Conservation (phyloP, 1,284 basidiomycete genomes). For the Fomes fomentarius region DNA sequence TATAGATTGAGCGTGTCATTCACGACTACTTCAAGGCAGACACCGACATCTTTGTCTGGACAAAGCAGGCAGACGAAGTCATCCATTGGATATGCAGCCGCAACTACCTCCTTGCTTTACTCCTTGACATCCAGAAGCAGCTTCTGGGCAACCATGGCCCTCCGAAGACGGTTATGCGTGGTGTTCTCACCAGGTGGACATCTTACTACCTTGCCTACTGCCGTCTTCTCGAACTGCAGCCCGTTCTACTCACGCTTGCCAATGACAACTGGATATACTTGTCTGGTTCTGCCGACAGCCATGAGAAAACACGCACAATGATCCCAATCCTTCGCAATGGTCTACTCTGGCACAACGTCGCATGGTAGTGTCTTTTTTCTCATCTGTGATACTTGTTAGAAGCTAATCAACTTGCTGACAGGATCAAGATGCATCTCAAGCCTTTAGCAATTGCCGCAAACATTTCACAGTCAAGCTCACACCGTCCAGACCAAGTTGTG, state of each 20-base stretch:
- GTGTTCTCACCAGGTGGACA: conserved; percentile 22
- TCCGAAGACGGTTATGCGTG: conserved; percentile 8
- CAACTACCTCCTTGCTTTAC: not conserved
- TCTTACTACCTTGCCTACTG: conserved; percentile 12
- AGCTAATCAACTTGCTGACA: conserved; percentile 6
- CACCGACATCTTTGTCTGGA: conserved; percentile 14
- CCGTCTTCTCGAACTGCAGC: conserved; percentile 15
- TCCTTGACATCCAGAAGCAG: not conserved
- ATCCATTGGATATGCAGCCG: conserved; percentile 37
- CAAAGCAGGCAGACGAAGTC: conserved; percentile 28
- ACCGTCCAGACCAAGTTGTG: conserved; percentile 41
- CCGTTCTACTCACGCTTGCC: conserved; percentile 13
- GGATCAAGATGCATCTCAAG: conserved; percentile 36
- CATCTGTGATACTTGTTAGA: not conserved
- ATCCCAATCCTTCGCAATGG: not conserved
- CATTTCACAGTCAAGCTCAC: conserved; percentile 36
- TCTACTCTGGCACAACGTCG: not conserved
- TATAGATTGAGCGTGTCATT: conserved; percentile 34
- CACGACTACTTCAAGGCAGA: conserved; percentile 31
- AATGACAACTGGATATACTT: not conserved
- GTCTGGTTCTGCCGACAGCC: not conserved
- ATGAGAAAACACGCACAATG: not conserved
- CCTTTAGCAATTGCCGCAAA: conserved; percentile 46
- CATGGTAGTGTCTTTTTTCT: not conserved
- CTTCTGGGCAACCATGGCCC: not conserved